Evolutionary conservation across 352 stramenopile genomes (phyloP).

Genomic region (Phytopythium vexans): DNA sequence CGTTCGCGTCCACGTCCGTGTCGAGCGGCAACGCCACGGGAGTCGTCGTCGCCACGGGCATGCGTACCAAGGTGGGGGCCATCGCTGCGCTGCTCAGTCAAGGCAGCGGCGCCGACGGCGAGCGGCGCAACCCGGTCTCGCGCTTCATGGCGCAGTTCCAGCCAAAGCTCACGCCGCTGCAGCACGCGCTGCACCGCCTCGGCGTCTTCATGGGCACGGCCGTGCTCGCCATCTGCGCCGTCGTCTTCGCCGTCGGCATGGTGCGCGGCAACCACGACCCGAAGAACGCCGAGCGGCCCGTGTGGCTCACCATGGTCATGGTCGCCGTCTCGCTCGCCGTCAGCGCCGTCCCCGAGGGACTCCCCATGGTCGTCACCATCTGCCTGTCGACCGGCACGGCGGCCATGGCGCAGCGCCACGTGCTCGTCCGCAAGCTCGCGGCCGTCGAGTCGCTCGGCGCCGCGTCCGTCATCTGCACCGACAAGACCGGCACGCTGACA

Average conservation of each 20-base stretch:
- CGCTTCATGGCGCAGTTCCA: slow-evolving; percentile 23
- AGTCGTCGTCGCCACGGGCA: slow-evolving; percentile 38
- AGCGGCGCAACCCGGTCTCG: slow-evolving; percentile 17
- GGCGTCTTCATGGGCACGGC: slow-evolving; percentile 86
- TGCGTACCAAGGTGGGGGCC: slow-evolving; percentile 39
- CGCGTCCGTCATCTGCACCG: slow-evolving; percentile 90
- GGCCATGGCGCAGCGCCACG: slow-evolving; percentile 74
- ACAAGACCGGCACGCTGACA: slow-evolving; percentile 96
- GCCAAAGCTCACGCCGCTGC: slow-evolving; percentile 76
- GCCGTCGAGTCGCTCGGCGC: slow-evolving; percentile 85
- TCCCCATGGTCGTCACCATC: slow-evolving; percentile 83
- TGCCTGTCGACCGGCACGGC: slow-evolving; percentile 68
- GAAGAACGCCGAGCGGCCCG: slow-evolving; percentile 64
- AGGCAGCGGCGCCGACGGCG: slow-evolving; percentile 7
- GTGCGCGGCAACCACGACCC: slow-evolving; percentile 38
- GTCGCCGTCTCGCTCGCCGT: slow-evolving; percentile 88
- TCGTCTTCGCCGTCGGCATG: slow-evolving; percentile 86
- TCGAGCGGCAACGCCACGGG: slow-evolving; percentile 42
- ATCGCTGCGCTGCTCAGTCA: slow-evolving; percentile 35
- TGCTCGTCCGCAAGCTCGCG: slow-evolving; percentile 84
- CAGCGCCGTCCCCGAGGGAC: slow-evolving; percentile 72
- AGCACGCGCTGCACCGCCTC: slow-evolving; percentile 91
- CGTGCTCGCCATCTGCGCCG: slow-evolving; percentile 74
- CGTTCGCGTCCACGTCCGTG: slow-evolving; percentile 85
- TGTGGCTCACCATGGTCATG: slow-evolving; percentile 93